Conservation (phyloP, 805 yeast species). For the Pichia manshurica region DNA sequence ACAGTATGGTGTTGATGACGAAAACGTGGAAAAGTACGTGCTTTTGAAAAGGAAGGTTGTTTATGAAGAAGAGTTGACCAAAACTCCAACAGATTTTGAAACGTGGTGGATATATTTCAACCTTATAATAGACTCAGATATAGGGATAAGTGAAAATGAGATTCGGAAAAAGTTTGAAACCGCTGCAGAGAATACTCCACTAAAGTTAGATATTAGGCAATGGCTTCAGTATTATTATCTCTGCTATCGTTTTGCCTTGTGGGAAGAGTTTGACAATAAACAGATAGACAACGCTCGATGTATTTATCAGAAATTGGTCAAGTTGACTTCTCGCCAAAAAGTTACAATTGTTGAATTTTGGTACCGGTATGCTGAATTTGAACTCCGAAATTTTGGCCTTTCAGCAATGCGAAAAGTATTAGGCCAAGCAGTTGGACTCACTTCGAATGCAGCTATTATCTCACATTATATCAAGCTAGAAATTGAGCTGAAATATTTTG, state of each 20-base stretch:
- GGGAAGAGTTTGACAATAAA: conserved; percentile 45
- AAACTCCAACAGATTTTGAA: conserved; percentile 57
- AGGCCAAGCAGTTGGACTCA: conserved; percentile 67
- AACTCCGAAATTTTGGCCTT: conserved; percentile 54
- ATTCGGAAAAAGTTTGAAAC: conserved; percentile 36
- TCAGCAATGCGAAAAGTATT: conserved; percentile 56
- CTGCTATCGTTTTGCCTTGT: conserved; percentile 62
- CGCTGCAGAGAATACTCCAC: conserved; percentile 41
- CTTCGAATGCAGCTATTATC: conserved; percentile 56
- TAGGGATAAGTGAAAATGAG: conserved; percentile 22
- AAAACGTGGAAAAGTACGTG: conserved; percentile 48
- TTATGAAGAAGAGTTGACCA: conserved; percentile 45
- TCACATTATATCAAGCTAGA: conserved; percentile 66
- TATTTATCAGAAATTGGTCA: conserved; percentile 45
- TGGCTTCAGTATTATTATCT: conserved; percentile 71
- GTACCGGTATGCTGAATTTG: conserved; percentile 67
- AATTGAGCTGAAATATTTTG: conserved; percentile 65
- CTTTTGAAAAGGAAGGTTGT: conserved; percentile 46
- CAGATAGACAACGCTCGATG: conserved; percentile 43
- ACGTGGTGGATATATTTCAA: conserved; percentile 77
- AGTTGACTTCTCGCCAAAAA: conserved; percentile 47
- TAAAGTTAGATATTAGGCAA: conserved; percentile 17
- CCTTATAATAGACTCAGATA: conserved; percentile 37
- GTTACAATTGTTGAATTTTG: conserved; percentile 73
- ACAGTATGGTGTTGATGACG: conserved; percentile 47